These are phyloP conservation scores for Exophiala alcalophila DNA, from an alignment of 2,329 filamentous ascomycete species.

Conservation along the genomic window DNA sequence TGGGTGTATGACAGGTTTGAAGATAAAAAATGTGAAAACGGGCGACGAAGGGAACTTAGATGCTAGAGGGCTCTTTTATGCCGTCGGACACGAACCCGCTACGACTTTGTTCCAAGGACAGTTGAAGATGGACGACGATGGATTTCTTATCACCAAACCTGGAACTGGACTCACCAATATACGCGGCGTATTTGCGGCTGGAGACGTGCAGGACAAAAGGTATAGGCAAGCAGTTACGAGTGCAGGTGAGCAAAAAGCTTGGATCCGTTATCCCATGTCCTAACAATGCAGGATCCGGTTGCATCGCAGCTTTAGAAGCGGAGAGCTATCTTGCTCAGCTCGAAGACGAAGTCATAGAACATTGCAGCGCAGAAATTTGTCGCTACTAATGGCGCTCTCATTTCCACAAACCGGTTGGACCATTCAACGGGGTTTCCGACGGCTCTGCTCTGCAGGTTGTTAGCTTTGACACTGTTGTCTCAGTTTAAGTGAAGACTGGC, in stretches of 20 bases:
- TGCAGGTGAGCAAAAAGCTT: too few species aligned
- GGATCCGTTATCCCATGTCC: too few species aligned
- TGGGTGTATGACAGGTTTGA: constrained; percentile 82
- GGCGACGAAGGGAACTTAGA: constrained; percentile 78
- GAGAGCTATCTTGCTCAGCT: constrained; percentile 86
- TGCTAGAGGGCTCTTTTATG: constrained; percentile 94
- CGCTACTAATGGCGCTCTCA: too few species aligned
- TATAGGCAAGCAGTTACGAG: constrained; percentile 98
- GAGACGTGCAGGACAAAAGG: constrained; percentile 97
- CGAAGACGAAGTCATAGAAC: too few species aligned
- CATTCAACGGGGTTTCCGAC: too few species aligned
- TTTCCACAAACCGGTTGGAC: too few species aligned
- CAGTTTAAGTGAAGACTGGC: too few species aligned
- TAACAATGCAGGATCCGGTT: too few species aligned
- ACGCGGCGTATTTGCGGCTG: constrained; percentile 90
- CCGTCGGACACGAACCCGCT: constrained; percentile 93
- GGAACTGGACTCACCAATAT: constrained; percentile 85
- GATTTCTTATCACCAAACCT: constrained; percentile 84
- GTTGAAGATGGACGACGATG: constrained; percentile 81
- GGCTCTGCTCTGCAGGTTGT: too few species aligned
- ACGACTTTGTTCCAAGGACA: constrained; percentile 85
- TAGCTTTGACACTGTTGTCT: too few species aligned
- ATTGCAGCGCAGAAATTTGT: too few species aligned
- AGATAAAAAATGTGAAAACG: constrained; percentile 73
- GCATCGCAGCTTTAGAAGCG: constrained; percentile 90